These are phyloP conservation scores for Pythium vanterpoolii DNA, from an alignment of 352 stramenopile species.

Conservation along the genomic window DNA sequence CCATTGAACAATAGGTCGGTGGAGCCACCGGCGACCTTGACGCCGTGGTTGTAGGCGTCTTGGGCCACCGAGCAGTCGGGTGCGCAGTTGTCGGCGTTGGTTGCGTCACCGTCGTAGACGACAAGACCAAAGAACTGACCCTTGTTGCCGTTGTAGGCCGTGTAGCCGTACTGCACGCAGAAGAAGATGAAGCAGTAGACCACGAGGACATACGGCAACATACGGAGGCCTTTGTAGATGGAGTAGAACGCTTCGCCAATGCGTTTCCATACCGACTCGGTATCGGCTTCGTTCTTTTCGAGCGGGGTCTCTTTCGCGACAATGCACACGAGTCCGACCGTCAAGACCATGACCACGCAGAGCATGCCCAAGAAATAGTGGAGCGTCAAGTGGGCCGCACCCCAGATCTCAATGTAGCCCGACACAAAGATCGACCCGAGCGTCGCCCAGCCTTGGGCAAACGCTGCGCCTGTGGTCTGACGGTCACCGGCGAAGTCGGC, in stretches of 20 bases:
- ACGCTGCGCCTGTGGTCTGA: constrained; percentile 46
- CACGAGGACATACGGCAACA: constrained; percentile 29
- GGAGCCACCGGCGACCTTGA: constrained; percentile 36
- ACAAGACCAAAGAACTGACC: constrained; percentile 46
- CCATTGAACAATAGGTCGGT: constrained; percentile 32
- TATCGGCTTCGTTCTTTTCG: constrained; percentile 2
- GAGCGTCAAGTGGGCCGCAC: constrained; percentile 40
- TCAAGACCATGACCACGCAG: constrained; percentile 28
- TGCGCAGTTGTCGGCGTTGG: constrained; percentile 24
- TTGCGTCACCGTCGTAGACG: constrained; percentile 28
- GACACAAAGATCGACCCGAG: constrained; percentile 43
- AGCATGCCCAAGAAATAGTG: constrained; percentile 55
- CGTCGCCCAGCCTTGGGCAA: constrained; percentile 46
- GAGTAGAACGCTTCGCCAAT: background rate
- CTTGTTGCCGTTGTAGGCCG: constrained; percentile 58
- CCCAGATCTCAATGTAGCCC: constrained; percentile 46
- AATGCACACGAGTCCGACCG: constrained; percentile 13
- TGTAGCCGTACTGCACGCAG: constrained; percentile 45
- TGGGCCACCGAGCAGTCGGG: constrained; percentile 36
- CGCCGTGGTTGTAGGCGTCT: constrained; percentile 40
- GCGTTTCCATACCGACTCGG: background rate
- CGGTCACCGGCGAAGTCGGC: constrained; percentile 52
- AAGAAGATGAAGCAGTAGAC: constrained; percentile 44
- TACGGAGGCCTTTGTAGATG: constrained; percentile 21
- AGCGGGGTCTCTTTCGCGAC: constrained; percentile 39